Evolutionary conservation across 2,329 filamentous ascomycete genomes (phyloP).

Genomic region (Biscogniauxia sp.): DNA sequence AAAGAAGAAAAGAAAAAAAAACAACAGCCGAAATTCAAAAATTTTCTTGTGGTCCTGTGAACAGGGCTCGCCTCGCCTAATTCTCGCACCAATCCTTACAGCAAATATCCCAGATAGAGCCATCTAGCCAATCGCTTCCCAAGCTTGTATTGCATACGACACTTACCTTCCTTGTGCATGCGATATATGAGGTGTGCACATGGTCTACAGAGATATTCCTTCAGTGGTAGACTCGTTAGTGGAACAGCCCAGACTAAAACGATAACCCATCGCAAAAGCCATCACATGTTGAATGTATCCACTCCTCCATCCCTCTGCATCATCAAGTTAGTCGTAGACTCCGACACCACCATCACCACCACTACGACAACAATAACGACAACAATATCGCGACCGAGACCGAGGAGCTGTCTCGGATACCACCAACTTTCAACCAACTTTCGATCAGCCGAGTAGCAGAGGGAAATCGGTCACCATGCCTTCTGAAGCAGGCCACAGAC

Average conservation of each 20-base stretch:
- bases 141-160: too few relatives aligned
- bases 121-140: too few relatives aligned
- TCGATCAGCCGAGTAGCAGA: conserved; percentile 47
- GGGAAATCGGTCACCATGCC: conserved; percentile 69
- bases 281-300: conserved; percentile 7
- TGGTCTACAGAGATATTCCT: neutral
- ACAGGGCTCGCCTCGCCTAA: conserved; percentile 31
- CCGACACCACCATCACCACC: conserved; percentile 40
- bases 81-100: conserved; percentile 26
- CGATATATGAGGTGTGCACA: neutral
- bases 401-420: conserved; percentile 41
- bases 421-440: conserved; percentile 35
- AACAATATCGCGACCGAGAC: conserved; percentile 47
- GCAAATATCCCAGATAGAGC: too few relatives aligned
- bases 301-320: conserved; percentile 19
- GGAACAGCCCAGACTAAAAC: neutral
- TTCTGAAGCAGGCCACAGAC: conserved; percentile 84
- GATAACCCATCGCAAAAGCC: neutral
- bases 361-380: conserved; percentile 34
- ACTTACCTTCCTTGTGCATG: too few relatives aligned
- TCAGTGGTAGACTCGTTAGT: neutral
- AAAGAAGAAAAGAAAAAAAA: too few relatives aligned
- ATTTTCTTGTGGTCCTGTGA: conserved; percentile 15
- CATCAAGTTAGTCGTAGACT: conserved; percentile 28
- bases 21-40: neutral